Conservation (phyloP, 2,329 filamentous ascomycete genomes). For the Diaporthe vaccinii region DNA sequence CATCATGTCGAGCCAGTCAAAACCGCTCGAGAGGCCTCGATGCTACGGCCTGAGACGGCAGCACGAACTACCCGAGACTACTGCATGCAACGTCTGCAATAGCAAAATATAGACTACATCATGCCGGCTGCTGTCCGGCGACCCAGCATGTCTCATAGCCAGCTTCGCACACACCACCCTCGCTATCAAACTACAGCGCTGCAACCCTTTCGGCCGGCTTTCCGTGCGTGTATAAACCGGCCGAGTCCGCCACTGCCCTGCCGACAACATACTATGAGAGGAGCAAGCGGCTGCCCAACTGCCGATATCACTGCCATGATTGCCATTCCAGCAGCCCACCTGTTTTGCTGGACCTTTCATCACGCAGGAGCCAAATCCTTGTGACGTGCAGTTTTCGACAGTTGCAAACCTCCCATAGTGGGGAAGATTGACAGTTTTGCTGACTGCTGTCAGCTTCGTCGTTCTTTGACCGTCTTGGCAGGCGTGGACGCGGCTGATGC, state of each 20-base stretch:
- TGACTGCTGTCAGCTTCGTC: background rate
- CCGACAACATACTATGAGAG: background rate
- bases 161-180: background rate
- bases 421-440: background rate
- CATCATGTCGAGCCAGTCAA: background rate
- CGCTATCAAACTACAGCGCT: background rate
- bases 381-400: background rate
- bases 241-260: too few relatives aligned
- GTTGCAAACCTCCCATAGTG: background rate
- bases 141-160: background rate
- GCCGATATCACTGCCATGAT: background rate
- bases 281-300: background rate
- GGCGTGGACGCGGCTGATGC: background rate
- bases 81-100: background rate
- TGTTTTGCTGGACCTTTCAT: background rate
- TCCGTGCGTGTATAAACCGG: background rate
- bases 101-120: background rate
- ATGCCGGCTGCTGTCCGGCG: background rate
- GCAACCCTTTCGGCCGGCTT: background rate
- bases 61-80: background rate
- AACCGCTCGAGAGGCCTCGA: background rate
- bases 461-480: background rate
- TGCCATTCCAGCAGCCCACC: background rate
- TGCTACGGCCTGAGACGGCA: background rate
- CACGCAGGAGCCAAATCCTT: background rate